Base-by-base conservation (phyloP, 306 rosid species). In the Quercus suber region DNA sequence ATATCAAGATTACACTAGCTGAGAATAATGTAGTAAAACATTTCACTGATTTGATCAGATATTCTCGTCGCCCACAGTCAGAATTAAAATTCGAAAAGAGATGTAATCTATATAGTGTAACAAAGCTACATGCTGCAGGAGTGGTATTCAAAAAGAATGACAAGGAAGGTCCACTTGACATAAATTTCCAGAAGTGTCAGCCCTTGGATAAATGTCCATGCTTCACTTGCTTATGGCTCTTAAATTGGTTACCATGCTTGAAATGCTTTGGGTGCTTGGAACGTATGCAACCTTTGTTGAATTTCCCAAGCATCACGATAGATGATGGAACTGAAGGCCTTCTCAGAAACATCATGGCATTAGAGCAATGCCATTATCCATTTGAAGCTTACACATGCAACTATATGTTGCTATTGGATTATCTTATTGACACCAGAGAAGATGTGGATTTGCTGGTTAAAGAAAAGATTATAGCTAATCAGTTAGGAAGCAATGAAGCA, bases 331-430 rank as follows among this genome's bases (percentile, higher is more conserved):
- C 82, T 0, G 86, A 79, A 14, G 31, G 81, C 41, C 18, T 83
- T 23, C 18, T 79, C 3, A n/a, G 86, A 37, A 85, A 85, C 33
- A 30, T 84, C 3, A 77, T 84, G 80, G 88, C 88, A 13, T 35
- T 84, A 31, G 82, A 81, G 70, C 85, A 81, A 72, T 82, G 84
- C 15, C 76, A 73, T 28, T 81, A 82, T 45, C 78, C 84, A 1
- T 0, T 20, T 1, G 1, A 76, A 1, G 27, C 80, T 18, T 76
- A 82, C 33, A 43, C 79, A 15, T 82, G 84, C 75, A 78, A 76
- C 5, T 86, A 86, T 37, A 30, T 86, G 2, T 21, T 33, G 51
- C 55, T 82, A 6, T 60, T 86, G 73, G 79, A 79, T 61, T 33
- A 30, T 3, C 84, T 79, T 0, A 83, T 82, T 28, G 31, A 82